Evolutionary conservation across 106 monocot species (phyloP), one percentile per base, ranked within the genome.

Genomic region (Acorus calamus): DNA sequence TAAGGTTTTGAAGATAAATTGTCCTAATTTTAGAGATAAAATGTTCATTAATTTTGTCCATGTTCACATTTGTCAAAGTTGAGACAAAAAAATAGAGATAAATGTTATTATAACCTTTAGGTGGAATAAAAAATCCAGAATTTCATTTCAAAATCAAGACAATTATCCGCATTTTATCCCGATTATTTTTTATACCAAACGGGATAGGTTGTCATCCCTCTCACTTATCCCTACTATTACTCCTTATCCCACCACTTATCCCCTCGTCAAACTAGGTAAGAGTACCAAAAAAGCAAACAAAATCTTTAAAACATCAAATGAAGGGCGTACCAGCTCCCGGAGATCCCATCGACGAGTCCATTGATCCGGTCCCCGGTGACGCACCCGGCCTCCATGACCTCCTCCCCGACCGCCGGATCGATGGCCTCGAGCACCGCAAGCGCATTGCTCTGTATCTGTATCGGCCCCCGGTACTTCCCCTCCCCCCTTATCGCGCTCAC

Each of bases 361-460:
- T 89, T 89, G 43, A 89, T 84, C 68, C 89, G 68, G 53, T 85
- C 89, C 14, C 89, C 89, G 28, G 89, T 89, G 62, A 89, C 74
- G 60, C 89, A 89, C 11, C 89, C 89, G 2, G 56, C 60, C n/a
- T 52, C 62, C 89, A 89, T 79, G 50, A 89, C 79, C 74, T 85
- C 81, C 62, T 89, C 89, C 0, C 84, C 89, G 8, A 89, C 84
- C 7, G 65, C 68, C 76, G 79, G 49, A 57, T 89, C 89, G 10
- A 85, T 79, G 7, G 84, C 89, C 57, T 89, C 89, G 66, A 89
- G 46, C 28, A 84, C 84, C 12, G 89, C 89, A 11, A 89, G 52
- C 10, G 89, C 89, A 63, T 85, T 89, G 65, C 89, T 89, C 79
- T 89, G 89, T 49, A 89, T 82, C 81, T 89, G 89, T 13, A 89